These are phyloP conservation scores for Gnomoniopsis smithogilvyi DNA, from an alignment of 2,329 filamentous ascomycete genomes.

Conservation along the genomic window DNA sequence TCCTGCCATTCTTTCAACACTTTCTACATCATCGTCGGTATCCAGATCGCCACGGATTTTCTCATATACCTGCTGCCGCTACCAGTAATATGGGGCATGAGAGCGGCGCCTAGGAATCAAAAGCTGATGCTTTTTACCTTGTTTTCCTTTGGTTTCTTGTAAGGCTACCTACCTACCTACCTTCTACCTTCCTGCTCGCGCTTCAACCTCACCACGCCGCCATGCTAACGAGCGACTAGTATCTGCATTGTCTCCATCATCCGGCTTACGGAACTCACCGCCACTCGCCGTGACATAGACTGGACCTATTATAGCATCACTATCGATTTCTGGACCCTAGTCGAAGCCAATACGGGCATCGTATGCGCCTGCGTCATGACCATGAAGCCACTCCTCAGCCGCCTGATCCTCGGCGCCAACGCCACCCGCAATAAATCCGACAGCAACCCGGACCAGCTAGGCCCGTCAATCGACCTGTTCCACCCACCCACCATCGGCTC, in stretches of 20 bases:
- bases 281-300: constrained; percentile 17
- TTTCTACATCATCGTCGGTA: constrained; percentile 20
- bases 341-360: constrained; percentile 26
- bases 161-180: not conserved
- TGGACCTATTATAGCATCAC: constrained; percentile 20
- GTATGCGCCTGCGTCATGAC: constrained; percentile 27
- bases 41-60: constrained; percentile 26
- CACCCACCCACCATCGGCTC: constrained; percentile 14
- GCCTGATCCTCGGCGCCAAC: constrained; percentile 23
- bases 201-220: too few relatives aligned
- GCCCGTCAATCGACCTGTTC: not conserved
- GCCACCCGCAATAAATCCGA: not conserved
- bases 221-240: constrained; percentile 15
- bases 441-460: not conserved
- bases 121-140: constrained; percentile 23
- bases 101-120: constrained; percentile 18
- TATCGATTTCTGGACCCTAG: constrained; percentile 24
- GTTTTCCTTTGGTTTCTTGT: constrained; percentile 26
- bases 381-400: constrained; percentile 22
- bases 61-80: constrained; percentile 25
- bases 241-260: constrained; percentile 26
- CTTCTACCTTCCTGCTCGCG: not conserved
- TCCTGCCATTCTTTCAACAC: constrained; percentile 12
- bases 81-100: constrained; percentile 22
- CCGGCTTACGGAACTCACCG: constrained; percentile 21